A percentile compares a stretch with the other conserved stretches of the same genome.
Evolutionary conservation across 139 green algal species (phyloP).

Genomic region (Chlamydomonas incerta): DNA sequence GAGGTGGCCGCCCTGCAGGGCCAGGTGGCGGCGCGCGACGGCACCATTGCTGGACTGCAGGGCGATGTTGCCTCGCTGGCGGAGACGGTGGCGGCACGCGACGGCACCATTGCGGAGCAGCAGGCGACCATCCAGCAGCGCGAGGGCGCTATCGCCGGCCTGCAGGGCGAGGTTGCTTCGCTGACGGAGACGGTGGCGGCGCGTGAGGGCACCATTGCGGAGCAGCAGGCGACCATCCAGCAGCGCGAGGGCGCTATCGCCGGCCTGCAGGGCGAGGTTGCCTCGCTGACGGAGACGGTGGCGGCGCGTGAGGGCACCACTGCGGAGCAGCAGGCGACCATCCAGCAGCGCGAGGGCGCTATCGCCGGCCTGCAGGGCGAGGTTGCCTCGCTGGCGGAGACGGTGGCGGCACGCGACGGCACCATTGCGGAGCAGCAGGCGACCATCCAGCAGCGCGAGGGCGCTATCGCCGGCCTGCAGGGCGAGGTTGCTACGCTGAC

Average conservation of each 20-base stretch:
- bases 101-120: background rate
- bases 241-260: background rate
- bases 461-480: background rate
- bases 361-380: background rate
- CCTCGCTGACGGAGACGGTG: too few relatives aligned
- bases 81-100: background rate
- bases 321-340: background rate
- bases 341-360: background rate
- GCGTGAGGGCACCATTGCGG: background rate
- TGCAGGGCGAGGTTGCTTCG: background rate
- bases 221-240: background rate
- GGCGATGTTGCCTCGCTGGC: background rate
- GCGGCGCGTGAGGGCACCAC: constrained; percentile 1
- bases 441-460: too few relatives aligned
- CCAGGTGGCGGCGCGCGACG: background rate
- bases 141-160: background rate
- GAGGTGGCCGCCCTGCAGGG: background rate
- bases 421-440: background rate
- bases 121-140: background rate
- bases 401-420: background rate
- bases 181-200: background rate
- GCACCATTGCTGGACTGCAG: background rate
- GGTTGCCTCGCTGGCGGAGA: too few relatives aligned
- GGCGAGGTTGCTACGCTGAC: background rate
- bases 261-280: too few relatives aligned